Percentiles rank a stretch among this genome's conserved stretches.
Evolutionary conservation across 2,329 filamentous ascomycete genomes (phyloP).

Genomic region (Neofusicoccum sp.): DNA sequence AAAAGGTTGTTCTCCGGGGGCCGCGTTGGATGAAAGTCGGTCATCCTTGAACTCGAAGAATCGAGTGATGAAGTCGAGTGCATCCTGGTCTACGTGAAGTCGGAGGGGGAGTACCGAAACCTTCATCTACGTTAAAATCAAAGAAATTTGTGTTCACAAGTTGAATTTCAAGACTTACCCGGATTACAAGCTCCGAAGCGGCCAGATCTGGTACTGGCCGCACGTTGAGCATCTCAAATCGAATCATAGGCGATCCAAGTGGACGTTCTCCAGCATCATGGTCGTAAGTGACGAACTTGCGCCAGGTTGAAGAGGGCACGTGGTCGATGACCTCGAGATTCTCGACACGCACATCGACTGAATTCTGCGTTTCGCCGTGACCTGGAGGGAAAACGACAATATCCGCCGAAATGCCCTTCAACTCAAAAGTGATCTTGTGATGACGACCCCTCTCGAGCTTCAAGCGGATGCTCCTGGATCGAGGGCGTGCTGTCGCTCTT

Average conservation of each 20-base stretch:
- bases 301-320: slow-evolving; percentile 94
- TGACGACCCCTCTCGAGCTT: slow-evolving; percentile 81
- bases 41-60: slow-evolving; percentile 99
- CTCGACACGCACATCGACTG: slow-evolving; percentile 78
- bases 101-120: slow-evolving; percentile 79
- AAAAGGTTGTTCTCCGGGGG: slow-evolving; percentile 70
- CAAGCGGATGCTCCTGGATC: slow-evolving; percentile 56
- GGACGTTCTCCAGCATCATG: slow-evolving; percentile 84
- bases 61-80: slow-evolving; percentile 91
- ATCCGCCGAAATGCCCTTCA: slow-evolving; percentile 82
- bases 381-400: slow-evolving; percentile 76
- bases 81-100: slow-evolving; percentile 95
- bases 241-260: slow-evolving; percentile 84
- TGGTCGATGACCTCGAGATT: slow-evolving; percentile 93
- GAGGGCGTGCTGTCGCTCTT: slow-evolving; percentile 41
- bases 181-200: slow-evolving; percentile 86
- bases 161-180: slow-evolving; percentile 48
- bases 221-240: slow-evolving; percentile 85
- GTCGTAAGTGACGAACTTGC: slow-evolving; percentile 95
- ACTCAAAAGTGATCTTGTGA: slow-evolving; percentile 94
- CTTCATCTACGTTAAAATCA: slow-evolving; percentile 28
- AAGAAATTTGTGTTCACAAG: background rate
- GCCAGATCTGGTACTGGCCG: slow-evolving; percentile 81
- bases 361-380: slow-evolving; percentile 81
- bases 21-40: slow-evolving; percentile 38